Conservation (phyloP, 2,329 filamentous ascomycete species). For the Endoconidiophora polonica region DNA sequence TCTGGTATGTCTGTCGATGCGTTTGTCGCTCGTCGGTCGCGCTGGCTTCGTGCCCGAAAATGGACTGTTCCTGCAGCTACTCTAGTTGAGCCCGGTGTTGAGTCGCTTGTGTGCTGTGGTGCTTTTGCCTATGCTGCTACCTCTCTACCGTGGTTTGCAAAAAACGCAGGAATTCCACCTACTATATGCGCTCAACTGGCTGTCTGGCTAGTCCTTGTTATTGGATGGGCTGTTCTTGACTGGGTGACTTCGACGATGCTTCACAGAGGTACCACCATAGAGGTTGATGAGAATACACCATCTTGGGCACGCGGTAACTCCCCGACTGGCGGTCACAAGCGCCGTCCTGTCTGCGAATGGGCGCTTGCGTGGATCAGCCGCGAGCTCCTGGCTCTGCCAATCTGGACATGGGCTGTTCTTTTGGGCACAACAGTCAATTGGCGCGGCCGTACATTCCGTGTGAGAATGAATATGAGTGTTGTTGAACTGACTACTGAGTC, state of each 20-base stretch:
- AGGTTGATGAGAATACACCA: conserved; percentile 56
- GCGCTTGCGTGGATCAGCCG: conserved; percentile 68
- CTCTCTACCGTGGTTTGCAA: conserved; percentile 47
- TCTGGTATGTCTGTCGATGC: conserved; percentile 59
- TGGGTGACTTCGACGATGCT: conserved; percentile 56
- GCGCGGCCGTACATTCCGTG: conserved; percentile 68
- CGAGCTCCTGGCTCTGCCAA: conserved; percentile 66
- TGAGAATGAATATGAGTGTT: conserved; percentile 72
- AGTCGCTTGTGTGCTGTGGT: conserved; percentile 67
- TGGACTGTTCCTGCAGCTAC: conserved; percentile 85
- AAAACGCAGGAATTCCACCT: conserved; percentile 33
- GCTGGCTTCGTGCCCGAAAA: conserved; percentile 87
- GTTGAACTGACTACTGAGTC: conserved; percentile 23
- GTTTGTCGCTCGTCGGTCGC: conserved; percentile 64
- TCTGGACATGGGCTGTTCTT: conserved; percentile 81
- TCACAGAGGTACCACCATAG: conserved; percentile 55
- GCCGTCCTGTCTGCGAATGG: conserved; percentile 53
- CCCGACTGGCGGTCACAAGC: conserved; percentile 23
- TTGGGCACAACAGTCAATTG: conserved; percentile 78
- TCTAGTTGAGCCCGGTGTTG: conserved; percentile 80
- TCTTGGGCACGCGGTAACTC: conserved; percentile 43
- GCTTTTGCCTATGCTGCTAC: conserved; percentile 69
- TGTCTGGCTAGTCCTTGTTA: conserved; percentile 50
- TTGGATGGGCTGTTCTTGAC: conserved; percentile 59
- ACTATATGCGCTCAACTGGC: conserved; percentile 51